Conservation (phyloP, 2,329 filamentous ascomycete species). For the Parascedosporium putredinis region DNA sequence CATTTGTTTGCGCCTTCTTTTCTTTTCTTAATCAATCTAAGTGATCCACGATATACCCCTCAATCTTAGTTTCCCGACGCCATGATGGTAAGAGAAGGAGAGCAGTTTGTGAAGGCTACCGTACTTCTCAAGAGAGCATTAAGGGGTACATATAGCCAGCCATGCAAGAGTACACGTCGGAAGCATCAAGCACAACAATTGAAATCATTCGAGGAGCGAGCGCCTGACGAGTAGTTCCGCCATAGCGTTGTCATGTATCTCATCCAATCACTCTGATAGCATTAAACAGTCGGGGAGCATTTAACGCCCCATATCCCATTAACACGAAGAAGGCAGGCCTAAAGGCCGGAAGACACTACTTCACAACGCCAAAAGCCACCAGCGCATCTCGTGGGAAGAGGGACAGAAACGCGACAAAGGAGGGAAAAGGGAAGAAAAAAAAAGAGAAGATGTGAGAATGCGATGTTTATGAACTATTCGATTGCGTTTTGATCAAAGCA, state of each 20-base stretch:
- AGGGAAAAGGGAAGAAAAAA: conserved; percentile 17
- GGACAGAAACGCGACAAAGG: conserved; percentile 15
- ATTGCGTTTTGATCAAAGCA: conserved; percentile 39
- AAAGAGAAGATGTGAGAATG: too few relatives aligned
- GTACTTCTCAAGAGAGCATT: too few relatives aligned
- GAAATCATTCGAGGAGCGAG: background rate
- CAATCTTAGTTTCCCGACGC: conserved; percentile 10
- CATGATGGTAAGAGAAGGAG: background rate
- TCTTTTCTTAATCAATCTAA: background rate
- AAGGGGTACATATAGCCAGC: background rate
- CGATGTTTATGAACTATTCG: conserved; percentile 41
- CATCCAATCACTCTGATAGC: background rate
- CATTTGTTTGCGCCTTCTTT: background rate
- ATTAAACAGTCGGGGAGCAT: background rate
- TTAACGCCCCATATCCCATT: conserved; percentile 7
- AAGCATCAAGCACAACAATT: conserved; percentile 11
- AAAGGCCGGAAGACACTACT: background rate
- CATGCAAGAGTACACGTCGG: background rate
- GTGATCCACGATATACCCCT: background rate
- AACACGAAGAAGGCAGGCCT: background rate
- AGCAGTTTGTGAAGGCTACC: too few relatives aligned
- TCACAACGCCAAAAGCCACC: conserved; percentile 3
- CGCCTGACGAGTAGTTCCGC: background rate
- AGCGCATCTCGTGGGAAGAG: background rate
- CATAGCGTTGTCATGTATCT: too few relatives aligned